Conservation (phyloP, 1,284 basidiomycete genomes). For the Acaromyces ingoldii region DNA sequence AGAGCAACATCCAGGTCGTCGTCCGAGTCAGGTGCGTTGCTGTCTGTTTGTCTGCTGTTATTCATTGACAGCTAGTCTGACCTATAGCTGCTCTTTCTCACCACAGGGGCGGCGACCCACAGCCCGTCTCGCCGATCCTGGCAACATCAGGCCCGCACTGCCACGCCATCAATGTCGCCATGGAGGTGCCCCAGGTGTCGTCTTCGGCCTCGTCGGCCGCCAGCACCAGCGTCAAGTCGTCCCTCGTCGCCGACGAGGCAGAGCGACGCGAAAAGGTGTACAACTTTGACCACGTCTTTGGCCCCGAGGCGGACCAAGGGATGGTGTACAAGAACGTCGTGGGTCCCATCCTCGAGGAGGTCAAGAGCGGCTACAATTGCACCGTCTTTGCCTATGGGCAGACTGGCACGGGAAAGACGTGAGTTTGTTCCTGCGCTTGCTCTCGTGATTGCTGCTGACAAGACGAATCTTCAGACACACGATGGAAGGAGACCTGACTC, state of each 20-base stretch:
- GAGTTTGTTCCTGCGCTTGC: conserved; percentile 12
- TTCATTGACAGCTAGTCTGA: neutral
- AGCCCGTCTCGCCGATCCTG: conserved; percentile 15
- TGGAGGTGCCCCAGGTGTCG: conserved; percentile 28
- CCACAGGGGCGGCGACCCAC: neutral
- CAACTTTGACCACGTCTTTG: conserved; percentile 62
- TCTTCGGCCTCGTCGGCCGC: conserved; percentile 14
- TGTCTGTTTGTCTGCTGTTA: neutral
- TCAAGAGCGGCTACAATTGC: conserved; percentile 92
- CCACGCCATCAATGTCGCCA: conserved; percentile 33
- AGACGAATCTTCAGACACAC: conserved; percentile 24
- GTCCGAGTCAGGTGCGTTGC: conserved; percentile 35
- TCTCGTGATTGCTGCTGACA: neutral
- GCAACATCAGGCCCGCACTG: conserved; percentile 37
- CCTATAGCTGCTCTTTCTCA: neutral
- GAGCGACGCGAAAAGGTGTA: conserved; percentile 41
- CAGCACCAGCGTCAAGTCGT: conserved; percentile 12
- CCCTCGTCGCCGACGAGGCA: conserved; percentile 19
- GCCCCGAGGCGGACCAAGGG: conserved; percentile 92
- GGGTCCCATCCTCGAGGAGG: conserved; percentile 84
- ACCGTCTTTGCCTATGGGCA: conserved; percentile 98
- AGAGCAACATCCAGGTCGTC: conserved; percentile 48
- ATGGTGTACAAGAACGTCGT: conserved; percentile 93
- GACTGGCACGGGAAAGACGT: conserved; percentile 99
- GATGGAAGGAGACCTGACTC: conserved; percentile 50